These are phyloP conservation scores for Eimeria necatrix DNA, from an alignment of 169 alveolate genomes.

Conservation along the genomic window DNA sequence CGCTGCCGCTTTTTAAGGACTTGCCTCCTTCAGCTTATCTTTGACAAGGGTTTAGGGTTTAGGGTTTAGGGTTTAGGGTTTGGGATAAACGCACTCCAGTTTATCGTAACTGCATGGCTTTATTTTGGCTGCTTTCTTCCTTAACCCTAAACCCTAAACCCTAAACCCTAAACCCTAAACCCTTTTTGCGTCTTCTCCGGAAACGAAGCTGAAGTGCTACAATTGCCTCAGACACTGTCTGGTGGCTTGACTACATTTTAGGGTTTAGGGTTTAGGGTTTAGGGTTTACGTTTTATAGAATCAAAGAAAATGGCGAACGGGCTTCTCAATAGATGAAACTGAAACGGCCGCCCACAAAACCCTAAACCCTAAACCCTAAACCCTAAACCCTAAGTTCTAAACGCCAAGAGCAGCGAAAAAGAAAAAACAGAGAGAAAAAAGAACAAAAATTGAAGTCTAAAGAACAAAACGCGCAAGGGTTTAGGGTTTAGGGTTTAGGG, in stretches of 20 bases:
- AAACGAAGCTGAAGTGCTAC: neutral
- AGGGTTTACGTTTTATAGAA: neutral
- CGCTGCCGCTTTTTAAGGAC: neutral
- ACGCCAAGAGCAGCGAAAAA: too few species aligned
- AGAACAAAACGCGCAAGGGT: too few species aligned
- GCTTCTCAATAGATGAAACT: neutral
- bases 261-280: constrained; percentile 41
- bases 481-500: too few species aligned
- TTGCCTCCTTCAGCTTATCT: constrained; percentile 5
- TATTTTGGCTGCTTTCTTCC: neutral
- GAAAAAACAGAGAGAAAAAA: too few species aligned
- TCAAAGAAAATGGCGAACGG: neutral
- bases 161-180: neutral
- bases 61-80: constrained; percentile 50
- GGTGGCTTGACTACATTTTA: neutral
- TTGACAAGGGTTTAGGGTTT: neutral
- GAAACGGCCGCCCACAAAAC: neutral
- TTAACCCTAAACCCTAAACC: neutral
- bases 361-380: constrained; percentile 32
- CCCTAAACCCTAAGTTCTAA: constrained; percentile 28
- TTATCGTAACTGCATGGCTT: too few species aligned
- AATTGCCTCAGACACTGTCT: neutral
- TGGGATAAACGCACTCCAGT: neutral
- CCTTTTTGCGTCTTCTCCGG: neutral
- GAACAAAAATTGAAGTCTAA: too few species aligned